phyloP scores from a whole-genome alignment of 2,329 filamentous ascomycete species.

The Neonectria coccinea region DNA sequence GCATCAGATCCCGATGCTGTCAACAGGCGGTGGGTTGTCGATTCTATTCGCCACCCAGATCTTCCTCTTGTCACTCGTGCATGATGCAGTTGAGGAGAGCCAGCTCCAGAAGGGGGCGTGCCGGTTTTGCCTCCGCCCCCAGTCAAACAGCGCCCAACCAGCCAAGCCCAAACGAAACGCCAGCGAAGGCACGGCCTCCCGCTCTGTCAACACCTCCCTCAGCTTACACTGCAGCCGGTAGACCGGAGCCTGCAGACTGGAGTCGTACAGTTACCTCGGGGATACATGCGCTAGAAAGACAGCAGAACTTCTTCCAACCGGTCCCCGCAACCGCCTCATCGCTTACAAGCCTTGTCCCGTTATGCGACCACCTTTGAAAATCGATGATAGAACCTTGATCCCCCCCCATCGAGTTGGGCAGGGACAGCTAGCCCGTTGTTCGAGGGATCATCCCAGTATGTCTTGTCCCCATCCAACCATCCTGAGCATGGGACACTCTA shows the following conservation, averaged over 20 bases:
- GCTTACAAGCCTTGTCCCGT: slow-evolving; percentile 10
- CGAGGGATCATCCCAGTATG: slow-evolving; percentile 36
- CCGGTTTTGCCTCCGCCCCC: neutral
- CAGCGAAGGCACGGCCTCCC: slow-evolving; percentile 16
- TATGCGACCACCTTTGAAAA: slow-evolving; percentile 14
- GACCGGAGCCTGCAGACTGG: neutral
- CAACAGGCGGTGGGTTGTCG: neutral
- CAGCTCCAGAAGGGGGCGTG: slow-evolving; percentile 1
- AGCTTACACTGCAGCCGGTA: slow-evolving; percentile 7
- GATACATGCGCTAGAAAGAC: slow-evolving; percentile 17
- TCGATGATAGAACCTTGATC: slow-evolving; percentile 40
- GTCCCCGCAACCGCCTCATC: slow-evolving; percentile 18
- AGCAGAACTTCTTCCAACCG: neutral
- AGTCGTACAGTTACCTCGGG: slow-evolving; percentile 6
- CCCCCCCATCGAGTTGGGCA: slow-evolving; percentile 36
- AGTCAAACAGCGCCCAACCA: slow-evolving; percentile 21
- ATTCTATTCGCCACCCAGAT: neutral
- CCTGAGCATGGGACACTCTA: slow-evolving; percentile 3
- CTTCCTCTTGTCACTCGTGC: slow-evolving; percentile 3
- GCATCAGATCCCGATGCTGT: slow-evolving; percentile 4
- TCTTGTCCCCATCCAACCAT: slow-evolving; percentile 15
- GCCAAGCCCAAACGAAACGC: slow-evolving; percentile 10
- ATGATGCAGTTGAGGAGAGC: neutral
- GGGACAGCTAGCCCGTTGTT: slow-evolving; percentile 31
- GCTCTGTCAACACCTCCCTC: slow-evolving; percentile 13